A percentile compares a stretch with the other conserved stretches of the same genome.
Evolutionary conservation across 108 stramenopile species (phyloP).

Genomic region (Mayamaea pseudoterrestris): DNA sequence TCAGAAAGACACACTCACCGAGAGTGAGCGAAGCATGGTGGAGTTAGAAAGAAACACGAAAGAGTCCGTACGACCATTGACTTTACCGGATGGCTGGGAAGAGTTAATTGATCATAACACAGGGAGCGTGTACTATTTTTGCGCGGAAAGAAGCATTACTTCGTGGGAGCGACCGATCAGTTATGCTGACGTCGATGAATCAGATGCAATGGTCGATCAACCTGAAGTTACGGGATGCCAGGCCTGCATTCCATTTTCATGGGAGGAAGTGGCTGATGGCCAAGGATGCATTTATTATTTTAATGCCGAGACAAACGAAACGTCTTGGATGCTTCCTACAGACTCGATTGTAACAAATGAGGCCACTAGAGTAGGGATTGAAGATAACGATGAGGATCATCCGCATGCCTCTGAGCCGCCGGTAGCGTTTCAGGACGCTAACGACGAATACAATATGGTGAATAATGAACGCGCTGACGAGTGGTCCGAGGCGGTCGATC

Average conservation of each 20-base stretch:
- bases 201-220: neutral
- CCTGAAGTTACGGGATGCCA: slow-evolving; percentile 6
- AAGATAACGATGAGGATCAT: neutral
- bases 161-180: slow-evolving; percentile 18
- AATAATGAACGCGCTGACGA: neutral
- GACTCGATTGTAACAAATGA: neutral
- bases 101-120: slow-evolving; percentile 33
- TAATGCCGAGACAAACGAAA: slow-evolving; percentile 58
- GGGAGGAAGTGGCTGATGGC: slow-evolving; percentile 18
- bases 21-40: neutral
- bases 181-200: neutral
- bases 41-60: neutral
- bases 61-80: no score
- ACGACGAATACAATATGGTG: no score
- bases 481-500: slow-evolving; percentile 23
- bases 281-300: slow-evolving; percentile 71
- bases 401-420: no score
- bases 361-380: neutral
- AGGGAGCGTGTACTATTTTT: slow-evolving; percentile 19
- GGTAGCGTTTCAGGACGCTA: no score
- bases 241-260: neutral
- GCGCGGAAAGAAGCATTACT: slow-evolving; percentile 2
- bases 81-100: slow-evolving; percentile 47
- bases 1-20: no score
- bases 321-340: slow-evolving; percentile 63